Conservation (phyloP, 148 eudicot species). For the Vaccinium corymbosum region DNA sequence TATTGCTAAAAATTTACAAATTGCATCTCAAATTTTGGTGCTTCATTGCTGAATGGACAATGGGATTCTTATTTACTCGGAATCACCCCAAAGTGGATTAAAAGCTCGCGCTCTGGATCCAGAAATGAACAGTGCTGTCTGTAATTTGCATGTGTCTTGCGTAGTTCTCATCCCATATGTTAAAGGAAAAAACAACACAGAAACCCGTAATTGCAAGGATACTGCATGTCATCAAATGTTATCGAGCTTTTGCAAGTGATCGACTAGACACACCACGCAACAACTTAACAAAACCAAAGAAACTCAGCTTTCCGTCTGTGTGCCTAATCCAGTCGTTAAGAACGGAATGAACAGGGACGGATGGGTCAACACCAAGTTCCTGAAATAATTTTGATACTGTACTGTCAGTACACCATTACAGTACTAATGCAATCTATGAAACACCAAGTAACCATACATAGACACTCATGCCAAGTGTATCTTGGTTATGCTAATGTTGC, state of each 20-base stretch:
- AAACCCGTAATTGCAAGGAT: conserved; percentile 8
- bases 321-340: conserved; percentile 95
- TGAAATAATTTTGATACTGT: conserved; percentile 29
- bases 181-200: conserved; percentile 16
- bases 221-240: conserved; percentile 16
- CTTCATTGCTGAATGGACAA: background rate
- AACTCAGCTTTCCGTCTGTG: conserved; percentile 94
- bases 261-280: conserved; percentile 75
- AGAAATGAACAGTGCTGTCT: background rate
- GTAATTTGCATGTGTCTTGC: background rate
- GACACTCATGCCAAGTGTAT: background rate
- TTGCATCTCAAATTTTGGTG: background rate
- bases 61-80: background rate
- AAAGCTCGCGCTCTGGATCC: background rate
- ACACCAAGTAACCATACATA: background rate
- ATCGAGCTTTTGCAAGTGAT: conserved; percentile 58
- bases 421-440: background rate
- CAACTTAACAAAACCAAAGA: conserved; percentile 85
- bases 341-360: conserved; percentile 92
- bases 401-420: background rate
- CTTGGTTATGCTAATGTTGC: background rate
- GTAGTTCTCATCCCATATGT: background rate
- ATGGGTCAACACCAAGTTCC: conserved; percentile 91
- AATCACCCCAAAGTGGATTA: background rate
- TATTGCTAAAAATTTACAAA: conserved; percentile 17